Evolutionary conservation across 208 protist species (phyloP).

Genomic region (Angomonas ambiguus): DNA sequence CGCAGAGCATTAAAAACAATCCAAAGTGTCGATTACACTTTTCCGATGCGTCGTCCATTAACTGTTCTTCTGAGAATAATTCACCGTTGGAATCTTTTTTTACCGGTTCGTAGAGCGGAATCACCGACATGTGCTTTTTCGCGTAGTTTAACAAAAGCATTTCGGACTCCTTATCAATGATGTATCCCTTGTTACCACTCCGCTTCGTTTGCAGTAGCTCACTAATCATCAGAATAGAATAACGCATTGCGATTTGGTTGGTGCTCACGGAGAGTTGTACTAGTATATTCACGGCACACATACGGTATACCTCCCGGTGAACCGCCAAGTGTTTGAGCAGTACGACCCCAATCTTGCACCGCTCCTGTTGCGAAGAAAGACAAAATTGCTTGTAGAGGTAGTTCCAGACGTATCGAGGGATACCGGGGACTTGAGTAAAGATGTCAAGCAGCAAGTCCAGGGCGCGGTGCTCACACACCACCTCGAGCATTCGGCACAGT

Average conservation of each 20-base stretch:
- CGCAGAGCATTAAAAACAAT: constrained; percentile 75
- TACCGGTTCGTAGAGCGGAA: constrained; percentile 31
- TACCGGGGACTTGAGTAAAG: constrained; percentile 59
- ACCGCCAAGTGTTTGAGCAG: constrained; percentile 50
- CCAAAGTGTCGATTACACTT: constrained; percentile 51
- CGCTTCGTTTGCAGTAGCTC: constrained; percentile 22
- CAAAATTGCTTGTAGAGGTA: constrained; percentile 66
- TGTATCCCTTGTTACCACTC: constrained; percentile 8
- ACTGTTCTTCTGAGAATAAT: constrained; percentile 10
- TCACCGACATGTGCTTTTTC: constrained; percentile 52
- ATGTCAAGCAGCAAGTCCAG: constrained; percentile 42
- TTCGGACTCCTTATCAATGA: constrained; percentile 46
- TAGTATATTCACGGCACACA: constrained; percentile 57
- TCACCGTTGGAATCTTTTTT: constrained; percentile 10
- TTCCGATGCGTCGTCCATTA: constrained; percentile 6
- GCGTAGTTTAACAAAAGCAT: constrained; percentile 58
- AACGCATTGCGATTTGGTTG: constrained; percentile 47
- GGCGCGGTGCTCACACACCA: constrained; percentile 57
- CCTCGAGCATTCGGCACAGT: constrained; percentile 44
- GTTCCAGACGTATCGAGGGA: constrained; percentile 67
- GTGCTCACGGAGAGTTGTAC: constrained; percentile 43
- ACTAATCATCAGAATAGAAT: constrained; percentile 53
- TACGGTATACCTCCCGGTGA: constrained; percentile 43
- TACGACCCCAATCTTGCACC: constrained; percentile 54
- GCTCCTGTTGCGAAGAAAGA: constrained; percentile 42